Percentiles rank a stretch among this genome's conserved stretches.
phyloP scores from a whole-genome alignment of 805 yeast genomes.

The Maudiozyma pseudohumilis region DNA sequence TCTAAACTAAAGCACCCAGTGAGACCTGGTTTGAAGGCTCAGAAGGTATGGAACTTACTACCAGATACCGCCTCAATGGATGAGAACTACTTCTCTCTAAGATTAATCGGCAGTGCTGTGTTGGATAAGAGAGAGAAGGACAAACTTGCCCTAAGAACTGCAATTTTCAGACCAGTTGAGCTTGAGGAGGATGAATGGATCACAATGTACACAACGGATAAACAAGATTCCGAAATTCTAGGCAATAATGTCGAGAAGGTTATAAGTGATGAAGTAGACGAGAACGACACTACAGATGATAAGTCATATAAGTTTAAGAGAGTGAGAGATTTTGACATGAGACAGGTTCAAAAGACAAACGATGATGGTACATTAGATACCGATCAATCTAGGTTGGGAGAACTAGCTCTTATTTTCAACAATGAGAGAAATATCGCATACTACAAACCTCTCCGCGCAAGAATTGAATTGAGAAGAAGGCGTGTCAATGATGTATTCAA shows the following conservation, averaged over 20 bases:
- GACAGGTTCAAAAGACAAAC: conserved; percentile 29
- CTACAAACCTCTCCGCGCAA: conserved; percentile 70
- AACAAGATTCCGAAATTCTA: conserved; percentile 33
- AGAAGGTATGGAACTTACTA: conserved; percentile 64
- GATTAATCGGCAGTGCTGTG: conserved; percentile 46
- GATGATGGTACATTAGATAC: not conserved
- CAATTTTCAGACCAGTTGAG: conserved; percentile 66
- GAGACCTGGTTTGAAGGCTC: conserved; percentile 64
- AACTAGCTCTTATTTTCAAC: conserved; percentile 56
- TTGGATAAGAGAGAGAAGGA: conserved; percentile 29
- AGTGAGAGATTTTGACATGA: conserved; percentile 73
- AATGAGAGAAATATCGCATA: conserved; percentile 48
- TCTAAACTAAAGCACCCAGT: conserved; percentile 61
- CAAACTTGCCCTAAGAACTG: conserved; percentile 37
- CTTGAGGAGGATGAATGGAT: conserved; percentile 70
- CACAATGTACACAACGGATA: conserved; percentile 49
- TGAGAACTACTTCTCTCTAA: conserved; percentile 55
- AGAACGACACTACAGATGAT: conserved; percentile 39
- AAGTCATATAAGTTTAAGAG: conserved; percentile 48
- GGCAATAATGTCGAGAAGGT: conserved; percentile 33
- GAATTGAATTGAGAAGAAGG: conserved; percentile 75
- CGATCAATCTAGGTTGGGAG: conserved; percentile 28
- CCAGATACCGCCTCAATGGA: conserved; percentile 93
- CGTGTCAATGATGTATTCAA: conserved; percentile 44
- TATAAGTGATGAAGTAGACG: conserved; percentile 19